phyloP scores from a whole-genome alignment of 148 eudicot genomes.

The Limonium bicolor region DNA sequence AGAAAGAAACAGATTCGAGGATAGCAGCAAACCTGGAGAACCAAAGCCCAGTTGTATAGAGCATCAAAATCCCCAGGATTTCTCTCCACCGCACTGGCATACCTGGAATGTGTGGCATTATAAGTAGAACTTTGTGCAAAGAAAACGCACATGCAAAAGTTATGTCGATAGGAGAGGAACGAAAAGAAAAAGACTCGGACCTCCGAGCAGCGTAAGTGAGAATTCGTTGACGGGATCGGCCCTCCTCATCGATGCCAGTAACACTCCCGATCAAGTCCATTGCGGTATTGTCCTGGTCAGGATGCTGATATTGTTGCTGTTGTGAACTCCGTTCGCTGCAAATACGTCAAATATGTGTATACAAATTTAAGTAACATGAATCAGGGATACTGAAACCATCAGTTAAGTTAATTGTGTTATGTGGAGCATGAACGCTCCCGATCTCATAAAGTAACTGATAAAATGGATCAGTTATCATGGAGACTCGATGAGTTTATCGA shows the following conservation, averaged over 20 bases:
- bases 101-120: constrained; percentile 34
- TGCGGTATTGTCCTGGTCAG: constrained; percentile 52
- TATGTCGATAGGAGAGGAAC: too few relatives aligned
- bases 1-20: neutral
- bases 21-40: constrained; percentile 60
- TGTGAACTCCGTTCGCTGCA: constrained; percentile 47
- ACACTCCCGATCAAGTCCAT: constrained; percentile 78
- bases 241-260: constrained; percentile 78
- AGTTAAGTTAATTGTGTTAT: neutral
- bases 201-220: constrained; percentile 89
- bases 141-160: neutral
- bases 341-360: constrained; percentile 4
- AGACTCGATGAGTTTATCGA: too few relatives aligned
- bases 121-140: neutral
- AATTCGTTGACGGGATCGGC: constrained; percentile 76
- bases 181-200: constrained; percentile 14
- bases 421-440: too few relatives aligned
- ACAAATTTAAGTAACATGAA: neutral
- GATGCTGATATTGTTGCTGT: constrained; percentile 9
- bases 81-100: constrained; percentile 70
- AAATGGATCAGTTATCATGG: too few relatives aligned
- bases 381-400: neutral
- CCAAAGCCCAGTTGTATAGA: constrained; percentile 93
- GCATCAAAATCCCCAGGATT: constrained; percentile 90
- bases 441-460: too few relatives aligned